Conservation (phyloP, 1,284 basidiomycete genomes). For the Moesziomyces sp. region DNA sequence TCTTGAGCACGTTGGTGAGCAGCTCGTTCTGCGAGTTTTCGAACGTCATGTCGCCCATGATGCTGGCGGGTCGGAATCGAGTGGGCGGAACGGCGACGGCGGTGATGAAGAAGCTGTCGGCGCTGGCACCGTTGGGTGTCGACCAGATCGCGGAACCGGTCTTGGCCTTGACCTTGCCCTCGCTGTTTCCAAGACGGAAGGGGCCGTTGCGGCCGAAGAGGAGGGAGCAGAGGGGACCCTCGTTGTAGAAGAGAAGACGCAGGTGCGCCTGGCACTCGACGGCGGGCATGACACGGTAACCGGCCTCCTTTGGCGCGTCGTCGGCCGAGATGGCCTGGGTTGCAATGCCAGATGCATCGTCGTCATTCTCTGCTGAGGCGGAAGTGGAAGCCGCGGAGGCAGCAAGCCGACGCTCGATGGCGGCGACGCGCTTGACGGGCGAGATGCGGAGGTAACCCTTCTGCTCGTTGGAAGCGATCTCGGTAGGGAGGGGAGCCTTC, state of each 20-base stretch:
- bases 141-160: slow-evolving; percentile 30
- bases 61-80: slow-evolving; percentile 92
- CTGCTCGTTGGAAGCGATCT: slow-evolving; percentile 40
- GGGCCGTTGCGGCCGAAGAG: slow-evolving; percentile 93
- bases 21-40: slow-evolving; percentile 97
- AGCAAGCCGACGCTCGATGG: slow-evolving; percentile 35
- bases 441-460: slow-evolving; percentile 43
- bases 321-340: slow-evolving; percentile 47
- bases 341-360: slow-evolving; percentile 19
- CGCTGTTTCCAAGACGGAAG: slow-evolving; percentile 70
- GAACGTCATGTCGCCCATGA: slow-evolving; percentile 90
- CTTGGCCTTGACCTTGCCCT: slow-evolving; percentile 35
- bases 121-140: slow-evolving; percentile 73
- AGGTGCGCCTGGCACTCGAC: slow-evolving; percentile 94
- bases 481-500: slow-evolving; percentile 29
- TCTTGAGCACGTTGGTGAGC: slow-evolving; percentile 83
- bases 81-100: slow-evolving; percentile 91
- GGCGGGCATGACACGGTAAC: slow-evolving; percentile 80
- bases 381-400: slow-evolving; percentile 22
- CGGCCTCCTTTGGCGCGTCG: slow-evolving; percentile 55
- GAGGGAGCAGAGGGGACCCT: slow-evolving; percentile 82
- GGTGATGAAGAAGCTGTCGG: slow-evolving; percentile 98
- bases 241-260: slow-evolving; percentile 86
- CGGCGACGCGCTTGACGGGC: slow-evolving; percentile 53
- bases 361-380: slow-evolving; percentile 17